Conservation (phyloP, 305 asterid species). For the Fraxinus angustifolia region DNA sequence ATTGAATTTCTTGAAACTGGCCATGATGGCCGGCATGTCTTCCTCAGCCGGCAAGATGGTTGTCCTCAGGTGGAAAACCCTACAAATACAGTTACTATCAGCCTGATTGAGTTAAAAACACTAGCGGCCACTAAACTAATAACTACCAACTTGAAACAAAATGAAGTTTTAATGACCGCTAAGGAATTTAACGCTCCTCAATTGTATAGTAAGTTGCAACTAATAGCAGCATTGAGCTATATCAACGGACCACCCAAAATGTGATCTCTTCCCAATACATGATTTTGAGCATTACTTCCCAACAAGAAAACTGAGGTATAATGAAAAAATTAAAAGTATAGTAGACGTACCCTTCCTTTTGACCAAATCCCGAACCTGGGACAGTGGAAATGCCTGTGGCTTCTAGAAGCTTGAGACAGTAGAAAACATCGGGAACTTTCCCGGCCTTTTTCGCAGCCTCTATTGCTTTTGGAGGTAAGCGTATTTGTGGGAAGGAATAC, state of each 20-base stretch:
- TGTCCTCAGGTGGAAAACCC: slow-evolving; percentile 97
- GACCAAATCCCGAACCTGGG: slow-evolving; percentile 99
- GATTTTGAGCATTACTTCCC: background rate
- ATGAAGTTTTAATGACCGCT: background rate
- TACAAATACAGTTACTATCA: slow-evolving; percentile 20
- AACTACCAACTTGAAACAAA: background rate
- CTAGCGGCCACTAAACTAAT: background rate
- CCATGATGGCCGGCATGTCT: slow-evolving; percentile 95
- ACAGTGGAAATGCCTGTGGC: slow-evolving; percentile 98
- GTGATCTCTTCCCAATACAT: background rate
- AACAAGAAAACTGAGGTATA: background rate
- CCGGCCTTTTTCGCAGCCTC: slow-evolving; percentile 84
- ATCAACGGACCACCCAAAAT: background rate
- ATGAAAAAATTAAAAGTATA: background rate
- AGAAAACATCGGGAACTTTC: slow-evolving; percentile 85
- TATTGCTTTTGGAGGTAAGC: slow-evolving; percentile 87
- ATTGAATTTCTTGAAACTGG: slow-evolving; percentile 93
- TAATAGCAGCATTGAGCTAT: background rate
- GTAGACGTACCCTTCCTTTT: slow-evolving; percentile 82
- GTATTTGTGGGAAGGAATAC: slow-evolving; percentile 98
- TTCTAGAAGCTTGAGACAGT: slow-evolving; percentile 91
- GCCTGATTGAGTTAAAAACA: background rate
- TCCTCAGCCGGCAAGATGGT: slow-evolving; percentile 97
- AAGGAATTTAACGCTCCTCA: background rate
- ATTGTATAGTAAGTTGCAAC: background rate